Evolutionary conservation across 345 rosid species (phyloP).

Genomic region (Brassica cretica): DNA sequence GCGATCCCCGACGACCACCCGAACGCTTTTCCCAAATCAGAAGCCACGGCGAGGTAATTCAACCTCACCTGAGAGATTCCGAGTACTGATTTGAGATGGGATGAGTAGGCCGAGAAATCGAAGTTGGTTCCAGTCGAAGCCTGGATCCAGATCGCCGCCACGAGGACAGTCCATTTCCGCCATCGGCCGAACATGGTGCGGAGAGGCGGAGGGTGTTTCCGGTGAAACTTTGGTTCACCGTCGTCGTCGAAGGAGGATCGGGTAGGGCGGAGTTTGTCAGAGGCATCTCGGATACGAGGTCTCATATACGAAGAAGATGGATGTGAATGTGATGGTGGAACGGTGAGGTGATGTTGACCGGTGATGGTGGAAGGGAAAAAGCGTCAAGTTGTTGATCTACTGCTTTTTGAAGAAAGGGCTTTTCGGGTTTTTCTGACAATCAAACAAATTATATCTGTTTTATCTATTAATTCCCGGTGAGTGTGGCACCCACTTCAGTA

Average conservation of each 20-base stretch:
- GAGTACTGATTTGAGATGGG: slow-evolving; percentile 34
- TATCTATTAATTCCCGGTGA: too few species aligned
- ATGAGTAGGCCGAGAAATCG: slow-evolving; percentile 74
- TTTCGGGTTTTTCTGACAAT: slow-evolving; percentile 9
- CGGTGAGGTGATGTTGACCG: slow-evolving; percentile 34
- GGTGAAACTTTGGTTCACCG: slow-evolving; percentile 32
- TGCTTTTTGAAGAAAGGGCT: slow-evolving; percentile 13
- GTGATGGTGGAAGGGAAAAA: neutral
- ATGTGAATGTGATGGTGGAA: slow-evolving; percentile 2
- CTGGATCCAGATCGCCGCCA: slow-evolving; percentile 72
- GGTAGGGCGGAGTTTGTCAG: slow-evolving; percentile 32
- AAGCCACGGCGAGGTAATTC: slow-evolving; percentile 41
- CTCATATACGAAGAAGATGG: slow-evolving; percentile 35
- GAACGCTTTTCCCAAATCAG: slow-evolving; percentile 76
- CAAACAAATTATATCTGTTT: too few species aligned
- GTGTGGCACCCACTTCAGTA: too few species aligned
- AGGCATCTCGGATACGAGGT: slow-evolving; percentile 40
- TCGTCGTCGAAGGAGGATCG: slow-evolving; percentile 18
- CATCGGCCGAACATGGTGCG: slow-evolving; percentile 55
- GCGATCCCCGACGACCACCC: slow-evolving; percentile 76
- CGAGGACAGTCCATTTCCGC: slow-evolving; percentile 65
- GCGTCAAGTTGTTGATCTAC: slow-evolving; percentile 24
- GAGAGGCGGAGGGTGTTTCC: slow-evolving; percentile 36
- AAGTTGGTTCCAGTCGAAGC: slow-evolving; percentile 84
- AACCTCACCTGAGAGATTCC: slow-evolving; percentile 1